Evolutionary conservation across 2,329 filamentous ascomycete species (phyloP), one percentile per base, ranked within the genome.

Genomic region (Verticillium nubilum): DNA sequence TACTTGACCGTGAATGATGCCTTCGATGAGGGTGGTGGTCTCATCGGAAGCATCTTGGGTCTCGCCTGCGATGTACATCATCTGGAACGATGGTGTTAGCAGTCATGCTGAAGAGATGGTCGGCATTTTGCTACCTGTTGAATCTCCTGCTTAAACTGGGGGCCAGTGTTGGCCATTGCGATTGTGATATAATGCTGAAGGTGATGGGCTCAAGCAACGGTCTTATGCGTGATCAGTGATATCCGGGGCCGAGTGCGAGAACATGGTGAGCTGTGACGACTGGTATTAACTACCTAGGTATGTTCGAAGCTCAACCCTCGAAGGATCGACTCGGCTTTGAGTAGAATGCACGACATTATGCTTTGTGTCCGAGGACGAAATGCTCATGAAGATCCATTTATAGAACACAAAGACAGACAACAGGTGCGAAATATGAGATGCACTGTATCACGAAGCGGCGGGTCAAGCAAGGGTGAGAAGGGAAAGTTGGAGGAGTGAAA

Each of bases 41-140:
- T 63, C 60, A 9, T 52, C 37, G 4, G 63, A 61, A n/a, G 59
- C 52, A 7, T 65, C 60, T 10, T 61, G 57, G 1, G 42, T 59
- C 29, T 67, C 64, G 23, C 64, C 66, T 5, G 65, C 65, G 5
- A 67, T 65, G 42, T 60, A 67, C 64, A 67, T 67, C 64, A 66
- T 67, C 64, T 67, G 28, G 7, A 19, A 25, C 4, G 15, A 5
- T 2, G 15, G 4, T n/a, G 13, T 55, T 4, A 13, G 29, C 10
- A 28, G 28, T 5, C n/a, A n/a, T n/a, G n/a, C n/a, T n/a, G n/a
- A n/a, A 23, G 4, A 6, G 17, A 26, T 0, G 1, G 33, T 27
- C 4, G 13, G 9, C n/a, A 17, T 17, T 10, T 4, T 2, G 47
- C 28, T 2, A 59, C 61, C 59, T 62, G 59, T 15, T 62, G 59